Conservation (phyloP, 768 basidiomycete species). For the Kwoniella mangroviensis region DNA sequence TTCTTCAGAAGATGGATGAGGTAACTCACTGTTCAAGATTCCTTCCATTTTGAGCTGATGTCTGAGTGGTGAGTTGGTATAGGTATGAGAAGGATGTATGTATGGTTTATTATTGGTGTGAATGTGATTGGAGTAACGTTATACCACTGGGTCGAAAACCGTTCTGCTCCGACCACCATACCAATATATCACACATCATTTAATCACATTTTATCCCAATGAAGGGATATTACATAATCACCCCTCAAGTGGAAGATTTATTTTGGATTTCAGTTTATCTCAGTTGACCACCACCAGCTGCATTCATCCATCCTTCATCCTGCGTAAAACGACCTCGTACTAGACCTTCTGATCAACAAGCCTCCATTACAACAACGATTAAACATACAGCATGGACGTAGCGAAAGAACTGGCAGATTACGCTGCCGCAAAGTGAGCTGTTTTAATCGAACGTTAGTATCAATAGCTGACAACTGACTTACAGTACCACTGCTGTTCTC, state of each 20-base stretch:
- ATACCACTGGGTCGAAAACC: conserved; percentile 10
- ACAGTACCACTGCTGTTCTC: conserved; percentile 40
- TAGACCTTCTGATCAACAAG: too few species aligned
- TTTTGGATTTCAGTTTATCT: not conserved
- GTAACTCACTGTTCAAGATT: conserved; percentile 43
- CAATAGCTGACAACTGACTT: conserved; percentile 20
- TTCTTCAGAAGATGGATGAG: not conserved
- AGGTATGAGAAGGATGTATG: not conserved
- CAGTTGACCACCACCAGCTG: not conserved
- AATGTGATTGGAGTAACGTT: conserved; percentile 17
- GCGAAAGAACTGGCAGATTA: conserved; percentile 76
- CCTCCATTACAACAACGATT: too few species aligned
- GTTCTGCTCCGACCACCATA: conserved; percentile 22
- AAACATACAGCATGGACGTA: conserved; percentile 70
- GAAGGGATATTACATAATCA: not conserved
- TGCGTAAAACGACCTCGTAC: too few species aligned
- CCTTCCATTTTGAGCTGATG: conserved; percentile 31
- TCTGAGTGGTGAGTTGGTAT: conserved; percentile 24
- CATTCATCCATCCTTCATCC: not conserved
- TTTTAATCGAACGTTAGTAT: not conserved
- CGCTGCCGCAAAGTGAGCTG: conserved; percentile 70
- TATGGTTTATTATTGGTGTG: conserved; percentile 7
- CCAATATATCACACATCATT: conserved; percentile 18
- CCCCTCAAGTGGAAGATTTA: not conserved
- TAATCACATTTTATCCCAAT: conserved; percentile 32